These are phyloP conservation scores for Sarocladium kiliense DNA, from an alignment of 2,329 filamentous ascomycete genomes.

Conservation along the genomic window DNA sequence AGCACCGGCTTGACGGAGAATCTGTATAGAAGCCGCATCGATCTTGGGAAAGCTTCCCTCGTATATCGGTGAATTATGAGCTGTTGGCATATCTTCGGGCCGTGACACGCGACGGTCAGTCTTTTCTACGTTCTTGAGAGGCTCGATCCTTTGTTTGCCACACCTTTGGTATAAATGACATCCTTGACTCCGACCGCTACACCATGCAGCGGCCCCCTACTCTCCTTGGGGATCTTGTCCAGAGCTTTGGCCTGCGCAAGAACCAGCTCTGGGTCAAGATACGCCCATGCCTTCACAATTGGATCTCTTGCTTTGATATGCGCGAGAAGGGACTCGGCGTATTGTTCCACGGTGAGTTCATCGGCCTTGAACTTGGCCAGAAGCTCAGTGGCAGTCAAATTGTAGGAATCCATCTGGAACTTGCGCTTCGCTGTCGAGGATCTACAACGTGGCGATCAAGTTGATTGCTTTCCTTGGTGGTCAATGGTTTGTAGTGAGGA, in stretches of 20 bases:
- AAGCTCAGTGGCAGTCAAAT: slow-evolving; percentile 35
- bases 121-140: too few species aligned
- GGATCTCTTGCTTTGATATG: slow-evolving; percentile 38
- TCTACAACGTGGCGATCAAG: neutral
- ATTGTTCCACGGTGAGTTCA: slow-evolving; percentile 43
- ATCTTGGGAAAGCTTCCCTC: slow-evolving; percentile 31
- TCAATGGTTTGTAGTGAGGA: too few species aligned
- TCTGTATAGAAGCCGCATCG: slow-evolving; percentile 45
- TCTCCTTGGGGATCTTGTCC: slow-evolving; percentile 38
- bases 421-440: neutral
- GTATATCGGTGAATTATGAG: slow-evolving; percentile 49
- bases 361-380: slow-evolving; percentile 35
- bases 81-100: slow-evolving; percentile 45
- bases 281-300: slow-evolving; percentile 45
- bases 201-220: slow-evolving; percentile 52
- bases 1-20: slow-evolving; percentile 47
- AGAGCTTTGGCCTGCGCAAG: slow-evolving; percentile 42
- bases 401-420: slow-evolving; percentile 11
- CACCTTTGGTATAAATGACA: slow-evolving; percentile 51
- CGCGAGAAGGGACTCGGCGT: slow-evolving; percentile 40
- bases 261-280: slow-evolving; percentile 36
- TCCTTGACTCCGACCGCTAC: slow-evolving; percentile 55
- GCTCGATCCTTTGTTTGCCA: too few species aligned
- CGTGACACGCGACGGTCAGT: too few species aligned
- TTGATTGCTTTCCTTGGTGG: too few species aligned